Base-by-base conservation (phyloP, 805 yeast species). In the Wickerhamomyces canadensis region DNA sequence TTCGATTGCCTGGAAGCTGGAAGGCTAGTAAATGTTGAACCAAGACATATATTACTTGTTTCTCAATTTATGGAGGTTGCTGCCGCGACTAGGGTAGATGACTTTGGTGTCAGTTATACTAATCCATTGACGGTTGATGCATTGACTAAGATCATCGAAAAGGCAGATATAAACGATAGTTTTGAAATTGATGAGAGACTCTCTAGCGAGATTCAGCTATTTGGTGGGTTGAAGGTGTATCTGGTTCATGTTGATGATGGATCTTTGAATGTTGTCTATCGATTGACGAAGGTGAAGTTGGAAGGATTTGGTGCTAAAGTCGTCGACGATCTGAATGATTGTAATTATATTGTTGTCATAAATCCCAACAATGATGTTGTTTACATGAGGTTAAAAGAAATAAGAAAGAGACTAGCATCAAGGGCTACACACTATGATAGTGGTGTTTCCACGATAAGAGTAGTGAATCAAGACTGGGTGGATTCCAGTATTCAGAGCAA, bases 51-150 rank as follows among this genome's bases (percentile, higher is more conserved):
- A 27, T 70, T 72, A 19, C 48, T 47, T 34, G 74, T 70, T 2
- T 63, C 66, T 5, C 54, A 62, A 3, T 41, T 37, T 0, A 43
- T 65, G 17, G 34, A 48, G 15, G 44, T 44, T 1, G 37, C 41
- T 4, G 58, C 71, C 4, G 12, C 30, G 4, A 38, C 38, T 3
- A 66, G 73, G 33, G 67, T 72, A 0, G 95, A 88, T 51, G 45
- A 45, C 13, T 76, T 52, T 52, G 89, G 88, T 0, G 86, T 82
- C 52, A 78, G 93, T 42, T 76, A 62, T 43, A 59, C 58, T 1
- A 55, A 70, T 4, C 54, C 59, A 7, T 13, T 37, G 0, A 38
- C 39, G 4, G 38, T 31, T 10, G 40, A 41, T 31, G 36, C 30
- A 15, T 18, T 33, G n/a, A 23, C 5, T 14, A 37, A 27, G 3